Conservation (phyloP, 148 eudicot genomes). For the Rhododendron ovatum region DNA sequence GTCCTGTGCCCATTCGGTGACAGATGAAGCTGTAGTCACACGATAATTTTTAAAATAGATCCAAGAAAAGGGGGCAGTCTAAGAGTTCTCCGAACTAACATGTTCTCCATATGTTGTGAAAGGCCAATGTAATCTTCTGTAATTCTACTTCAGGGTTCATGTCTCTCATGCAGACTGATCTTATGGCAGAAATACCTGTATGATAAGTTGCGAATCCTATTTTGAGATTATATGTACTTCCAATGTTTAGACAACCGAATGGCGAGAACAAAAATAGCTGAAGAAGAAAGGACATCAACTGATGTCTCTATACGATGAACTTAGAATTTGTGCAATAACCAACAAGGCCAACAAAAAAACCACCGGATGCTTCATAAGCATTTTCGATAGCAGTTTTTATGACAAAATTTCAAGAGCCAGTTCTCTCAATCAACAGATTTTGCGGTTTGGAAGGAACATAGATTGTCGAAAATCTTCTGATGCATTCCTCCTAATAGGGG, state of each 20-base stretch:
- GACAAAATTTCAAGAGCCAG: neutral
- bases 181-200: conserved; percentile 49
- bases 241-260: neutral
- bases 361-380: neutral
- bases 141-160: conserved; percentile 22
- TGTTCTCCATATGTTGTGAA: too few species aligned
- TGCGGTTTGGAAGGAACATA: neutral
- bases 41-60: too few species aligned
- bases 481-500: neutral
- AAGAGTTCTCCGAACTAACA: too few species aligned
- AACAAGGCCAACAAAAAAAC: neutral
- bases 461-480: neutral
- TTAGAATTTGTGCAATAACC: neutral
- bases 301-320: neutral
- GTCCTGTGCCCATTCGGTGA: too few species aligned
- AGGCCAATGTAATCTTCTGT: too few species aligned
- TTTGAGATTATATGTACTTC: neutral
- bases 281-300: neutral
- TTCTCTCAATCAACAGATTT: neutral
- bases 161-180: conserved; percentile 91
- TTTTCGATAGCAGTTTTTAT: neutral
- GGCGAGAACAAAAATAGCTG: neutral
- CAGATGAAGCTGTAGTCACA: too few species aligned
- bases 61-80: too few species aligned
- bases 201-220: neutral